These are phyloP conservation scores for Penicillium psychrofluorescens DNA, from an alignment of 495 filamentous ascomycete species.

Conservation along the genomic window DNA sequence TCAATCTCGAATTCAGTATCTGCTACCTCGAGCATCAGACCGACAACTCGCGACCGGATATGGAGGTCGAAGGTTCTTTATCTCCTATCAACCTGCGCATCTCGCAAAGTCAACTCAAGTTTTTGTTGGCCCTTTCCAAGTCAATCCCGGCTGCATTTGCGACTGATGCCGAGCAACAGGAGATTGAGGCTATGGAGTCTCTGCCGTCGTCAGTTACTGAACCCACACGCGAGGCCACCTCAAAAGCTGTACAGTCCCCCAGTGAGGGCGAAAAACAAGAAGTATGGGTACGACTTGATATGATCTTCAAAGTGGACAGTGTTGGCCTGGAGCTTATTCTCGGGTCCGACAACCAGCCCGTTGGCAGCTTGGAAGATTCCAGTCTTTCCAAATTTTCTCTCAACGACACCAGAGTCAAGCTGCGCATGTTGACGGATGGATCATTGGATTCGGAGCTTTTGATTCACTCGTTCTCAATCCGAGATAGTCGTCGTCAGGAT, in stretches of 20 bases:
- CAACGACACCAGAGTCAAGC: constrained; percentile 83
- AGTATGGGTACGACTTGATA: constrained; percentile 88
- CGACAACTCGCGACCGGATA: constrained; percentile 74
- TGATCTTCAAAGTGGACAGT: constrained; percentile 82
- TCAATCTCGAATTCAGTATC: constrained; percentile 86
- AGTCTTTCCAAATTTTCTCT: constrained; percentile 91
- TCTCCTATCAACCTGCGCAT: constrained; percentile 85
- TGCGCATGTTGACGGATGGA: constrained; percentile 89
- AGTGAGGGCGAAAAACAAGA: constrained; percentile 57
- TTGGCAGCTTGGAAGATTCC: constrained; percentile 68
- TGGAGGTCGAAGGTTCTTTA: constrained; percentile 85
- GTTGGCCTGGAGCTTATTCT: constrained; percentile 85
- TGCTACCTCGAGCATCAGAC: constrained; percentile 81
- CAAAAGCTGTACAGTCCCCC: constrained; percentile 41
- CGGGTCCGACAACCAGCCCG: constrained; percentile 62
- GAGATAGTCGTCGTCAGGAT: constrained; percentile 76
- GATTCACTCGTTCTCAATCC: constrained; percentile 90
- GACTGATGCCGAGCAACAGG: constrained; percentile 63
- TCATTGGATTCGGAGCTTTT: constrained; percentile 89
- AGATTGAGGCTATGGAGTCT: constrained; percentile 55
- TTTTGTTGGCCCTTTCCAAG: constrained; percentile 73
- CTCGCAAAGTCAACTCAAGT: constrained; percentile 85
- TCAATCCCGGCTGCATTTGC: constrained; percentile 84
- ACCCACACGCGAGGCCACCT: constrained; percentile 30
- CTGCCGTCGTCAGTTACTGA: constrained; percentile 52